A percentile compares a stretch with the other conserved stretches of the same genome.
phyloP scores from a whole-genome alignment of 1,284 basidiomycete genomes.

The Coniferiporia weirii region DNA sequence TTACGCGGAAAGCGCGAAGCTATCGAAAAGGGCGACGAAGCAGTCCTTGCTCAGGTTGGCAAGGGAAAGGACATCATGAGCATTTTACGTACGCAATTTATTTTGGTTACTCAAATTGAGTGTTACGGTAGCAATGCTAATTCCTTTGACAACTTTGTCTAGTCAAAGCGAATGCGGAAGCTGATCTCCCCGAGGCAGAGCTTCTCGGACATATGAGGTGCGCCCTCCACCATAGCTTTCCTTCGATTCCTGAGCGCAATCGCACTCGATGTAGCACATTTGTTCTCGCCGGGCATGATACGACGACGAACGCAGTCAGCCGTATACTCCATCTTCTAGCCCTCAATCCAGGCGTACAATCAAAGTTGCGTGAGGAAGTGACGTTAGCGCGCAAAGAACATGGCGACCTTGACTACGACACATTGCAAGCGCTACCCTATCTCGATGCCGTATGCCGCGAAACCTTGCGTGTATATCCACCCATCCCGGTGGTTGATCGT shows the following conservation, averaged over 20 bases:
- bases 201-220: slow-evolving; percentile 27
- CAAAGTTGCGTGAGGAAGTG: slow-evolving; percentile 27
- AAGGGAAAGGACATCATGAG: slow-evolving; percentile 27
- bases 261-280: slow-evolving; percentile 22
- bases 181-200: slow-evolving; percentile 28
- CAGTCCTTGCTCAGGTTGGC: slow-evolving; percentile 19
- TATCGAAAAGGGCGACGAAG: slow-evolving; percentile 19
- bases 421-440: slow-evolving; percentile 30
- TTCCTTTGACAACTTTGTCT: background rate
- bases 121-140: background rate
- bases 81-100: slow-evolving; percentile 18
- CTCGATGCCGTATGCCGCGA: slow-evolving; percentile 37
- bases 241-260: slow-evolving; percentile 3
- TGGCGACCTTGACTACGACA: slow-evolving; percentile 30
- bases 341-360: slow-evolving; percentile 25
- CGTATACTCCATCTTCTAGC: slow-evolving; percentile 27
- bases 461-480: slow-evolving; percentile 32
- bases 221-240: slow-evolving; percentile 30
- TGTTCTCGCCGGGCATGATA: slow-evolving; percentile 29
- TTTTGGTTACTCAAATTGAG: background rate
- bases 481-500: slow-evolving; percentile 25
- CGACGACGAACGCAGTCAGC: slow-evolving; percentile 26
- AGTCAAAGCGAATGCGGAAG: slow-evolving; percentile 2
- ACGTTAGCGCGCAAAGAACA: slow-evolving; percentile 20
- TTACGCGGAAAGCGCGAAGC: slow-evolving; percentile 17